These are phyloP conservation scores for Trapa bicornis DNA, from an alignment of 345 rosid genomes.

Conservation along the genomic window DNA sequence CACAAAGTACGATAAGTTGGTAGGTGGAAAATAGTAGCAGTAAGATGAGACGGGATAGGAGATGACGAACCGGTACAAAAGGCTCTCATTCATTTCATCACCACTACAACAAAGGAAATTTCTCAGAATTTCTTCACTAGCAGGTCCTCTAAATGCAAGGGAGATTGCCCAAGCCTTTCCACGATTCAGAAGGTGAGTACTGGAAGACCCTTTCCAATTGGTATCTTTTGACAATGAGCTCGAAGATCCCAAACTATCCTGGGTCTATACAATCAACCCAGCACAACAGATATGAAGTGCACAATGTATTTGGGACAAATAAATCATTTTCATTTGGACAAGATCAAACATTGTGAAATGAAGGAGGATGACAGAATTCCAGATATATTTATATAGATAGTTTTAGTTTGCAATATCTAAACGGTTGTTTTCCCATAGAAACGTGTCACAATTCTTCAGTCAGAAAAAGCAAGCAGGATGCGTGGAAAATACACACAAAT, in stretches of 20 bases:
- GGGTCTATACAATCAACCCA: slow-evolving; percentile 7
- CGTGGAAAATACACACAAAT: neutral
- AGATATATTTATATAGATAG: neutral
- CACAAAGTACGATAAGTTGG: neutral
- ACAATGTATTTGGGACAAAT: neutral
- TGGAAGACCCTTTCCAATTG: slow-evolving; percentile 17
- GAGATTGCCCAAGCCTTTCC: slow-evolving; percentile 42
- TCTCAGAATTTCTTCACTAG: slow-evolving; percentile 42
- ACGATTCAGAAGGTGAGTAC: slow-evolving; percentile 19
- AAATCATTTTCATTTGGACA: neutral
- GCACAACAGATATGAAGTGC: neutral
- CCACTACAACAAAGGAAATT: slow-evolving; percentile 23
- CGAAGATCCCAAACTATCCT: slow-evolving; percentile 30
- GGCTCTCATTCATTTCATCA: slow-evolving; percentile 28
- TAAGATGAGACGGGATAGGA: neutral
- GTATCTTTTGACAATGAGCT: slow-evolving; percentile 14
- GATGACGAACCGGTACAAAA: slow-evolving; percentile 52
- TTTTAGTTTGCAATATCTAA: neutral
- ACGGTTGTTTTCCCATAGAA: neutral
- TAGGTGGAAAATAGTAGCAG: neutral
- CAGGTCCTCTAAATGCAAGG: slow-evolving; percentile 19
- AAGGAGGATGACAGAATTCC: too few relatives aligned
- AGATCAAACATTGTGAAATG: neutral
- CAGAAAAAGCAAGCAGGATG: neutral
- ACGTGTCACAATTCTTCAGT: neutral